phyloP scores from a whole-genome alignment of 768 basidiomycete genomes.

The Cantharellus anzutake region DNA sequence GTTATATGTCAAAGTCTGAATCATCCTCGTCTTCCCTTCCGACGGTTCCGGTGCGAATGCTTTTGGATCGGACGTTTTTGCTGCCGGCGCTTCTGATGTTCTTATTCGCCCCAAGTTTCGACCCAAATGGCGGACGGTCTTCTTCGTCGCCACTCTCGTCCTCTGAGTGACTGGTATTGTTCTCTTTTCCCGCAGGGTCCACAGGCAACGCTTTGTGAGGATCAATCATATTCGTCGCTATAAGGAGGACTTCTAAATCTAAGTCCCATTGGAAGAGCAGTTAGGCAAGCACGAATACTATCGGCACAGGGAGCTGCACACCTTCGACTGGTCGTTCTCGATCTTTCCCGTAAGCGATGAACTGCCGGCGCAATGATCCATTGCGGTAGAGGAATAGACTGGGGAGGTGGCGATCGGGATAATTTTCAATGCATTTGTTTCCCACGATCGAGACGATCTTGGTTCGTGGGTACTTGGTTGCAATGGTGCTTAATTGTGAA shows the following conservation, averaged over 20 bases:
- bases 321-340: slow-evolving; percentile 61
- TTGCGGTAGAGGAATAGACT: slow-evolving; percentile 85
- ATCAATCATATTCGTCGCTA: slow-evolving; percentile 47
- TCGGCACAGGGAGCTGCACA: slow-evolving; percentile 17
- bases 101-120: slow-evolving; percentile 34
- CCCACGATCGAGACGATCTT: slow-evolving; percentile 95
- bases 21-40: slow-evolving; percentile 33
- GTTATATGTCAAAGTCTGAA: slow-evolving; percentile 50
- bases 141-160: slow-evolving; percentile 31
- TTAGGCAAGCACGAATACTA: slow-evolving; percentile 1
- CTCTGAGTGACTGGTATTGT: slow-evolving; percentile 16
- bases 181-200: slow-evolving; percentile 13
- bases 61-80: not conserved
- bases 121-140: slow-evolving; percentile 28
- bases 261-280: slow-evolving; percentile 23
- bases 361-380: slow-evolving; percentile 77
- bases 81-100: slow-evolving; percentile 29
- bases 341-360: slow-evolving; percentile 71
- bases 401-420: slow-evolving; percentile 78
- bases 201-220: slow-evolving; percentile 24
- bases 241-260: slow-evolving; percentile 42
- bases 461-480: slow-evolving; percentile 68
- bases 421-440: slow-evolving; percentile 88
- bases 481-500: slow-evolving; percentile 48
- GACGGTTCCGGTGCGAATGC: not conserved